These are phyloP conservation scores for Jaminaea rosea DNA, from an alignment of 1,284 basidiomycete genomes.

Conservation along the genomic window DNA sequence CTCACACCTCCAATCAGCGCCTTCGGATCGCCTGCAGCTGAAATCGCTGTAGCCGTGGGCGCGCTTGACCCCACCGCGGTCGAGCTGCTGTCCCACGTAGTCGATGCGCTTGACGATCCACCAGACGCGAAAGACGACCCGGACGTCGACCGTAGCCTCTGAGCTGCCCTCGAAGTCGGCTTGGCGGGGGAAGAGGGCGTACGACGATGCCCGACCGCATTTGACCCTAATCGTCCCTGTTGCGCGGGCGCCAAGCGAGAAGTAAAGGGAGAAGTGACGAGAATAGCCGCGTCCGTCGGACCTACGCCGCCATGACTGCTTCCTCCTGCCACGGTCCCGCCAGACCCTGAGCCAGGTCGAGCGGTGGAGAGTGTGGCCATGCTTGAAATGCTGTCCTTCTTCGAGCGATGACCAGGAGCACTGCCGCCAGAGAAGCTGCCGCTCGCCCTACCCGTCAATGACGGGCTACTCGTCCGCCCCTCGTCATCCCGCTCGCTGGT, in stretches of 20 bases:
- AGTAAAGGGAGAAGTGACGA: neutral
- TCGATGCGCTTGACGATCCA: too few relatives aligned
- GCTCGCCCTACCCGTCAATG: neutral
- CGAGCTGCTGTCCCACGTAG: too few relatives aligned
- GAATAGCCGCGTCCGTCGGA: neutral
- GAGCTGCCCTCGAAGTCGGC: too few relatives aligned
- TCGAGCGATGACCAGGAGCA: neutral
- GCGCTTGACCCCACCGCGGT: too few relatives aligned
- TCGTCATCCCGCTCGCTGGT: neutral
- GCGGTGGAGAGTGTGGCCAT: neutral
- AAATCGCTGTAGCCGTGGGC: neutral
- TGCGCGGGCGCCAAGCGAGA: neutral
- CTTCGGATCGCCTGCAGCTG: conserved; percentile 5
- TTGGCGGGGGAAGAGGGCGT: too few relatives aligned
- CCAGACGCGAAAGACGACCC: too few relatives aligned
- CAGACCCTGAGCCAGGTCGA: neutral
- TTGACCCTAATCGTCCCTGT: too few relatives aligned
- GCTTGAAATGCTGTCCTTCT: too few relatives aligned
- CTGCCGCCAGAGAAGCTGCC: neutral
- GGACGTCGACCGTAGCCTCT: too few relatives aligned
- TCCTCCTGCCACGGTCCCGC: too few relatives aligned
- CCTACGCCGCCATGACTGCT: too few relatives aligned
- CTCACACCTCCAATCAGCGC: conserved; percentile 33
- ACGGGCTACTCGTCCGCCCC: neutral
- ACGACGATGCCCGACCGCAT: neutral